These are phyloP conservation scores for Coniochaeta pulveracea DNA, from an alignment of 2,329 filamentous ascomycete species.

Conservation along the genomic window DNA sequence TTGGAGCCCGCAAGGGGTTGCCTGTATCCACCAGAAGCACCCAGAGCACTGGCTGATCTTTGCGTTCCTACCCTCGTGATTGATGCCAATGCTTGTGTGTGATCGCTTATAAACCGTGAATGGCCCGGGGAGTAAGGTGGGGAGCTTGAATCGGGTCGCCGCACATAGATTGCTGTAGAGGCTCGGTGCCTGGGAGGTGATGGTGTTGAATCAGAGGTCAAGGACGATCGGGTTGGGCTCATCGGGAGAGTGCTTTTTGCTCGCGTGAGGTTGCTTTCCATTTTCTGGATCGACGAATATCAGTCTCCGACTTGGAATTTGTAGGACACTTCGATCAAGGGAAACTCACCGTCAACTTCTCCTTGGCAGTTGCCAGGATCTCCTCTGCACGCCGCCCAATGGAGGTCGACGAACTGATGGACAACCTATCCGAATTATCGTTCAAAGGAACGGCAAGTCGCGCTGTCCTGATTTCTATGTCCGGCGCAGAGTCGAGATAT, in stretches of 20 bases:
- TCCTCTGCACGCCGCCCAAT: conserved; percentile 76
- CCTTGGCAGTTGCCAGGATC: conserved; percentile 88
- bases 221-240: conserved; percentile 53
- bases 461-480: conserved; percentile 17
- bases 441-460: conserved; percentile 13
- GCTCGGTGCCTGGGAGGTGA: conserved; percentile 35
- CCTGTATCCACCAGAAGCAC: conserved; percentile 46
- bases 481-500: conserved; percentile 34
- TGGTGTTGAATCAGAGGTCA: conserved; percentile 43
- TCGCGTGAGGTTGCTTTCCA: conserved; percentile 82
- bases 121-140: conserved; percentile 31
- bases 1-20: conserved; percentile 32
- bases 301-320: not conserved
- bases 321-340: not conserved
- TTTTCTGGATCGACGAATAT: conserved; percentile 45
- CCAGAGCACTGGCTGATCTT: conserved; percentile 54
- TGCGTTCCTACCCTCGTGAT: conserved; percentile 32
- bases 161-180: conserved; percentile 22
- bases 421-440: conserved; percentile 14
- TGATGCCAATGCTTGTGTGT: conserved; percentile 33
- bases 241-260: conserved; percentile 59
- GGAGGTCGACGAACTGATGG: conserved; percentile 57
- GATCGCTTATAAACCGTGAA: conserved; percentile 50
- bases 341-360: conserved; percentile 58
- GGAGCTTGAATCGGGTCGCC: conserved; percentile 15